A percentile compares a stretch with the other conserved stretches of the same genome.
These are phyloP conservation scores for Amanita polypyramis DNA, from an alignment of 768 basidiomycete genomes.

Conservation along the genomic window DNA sequence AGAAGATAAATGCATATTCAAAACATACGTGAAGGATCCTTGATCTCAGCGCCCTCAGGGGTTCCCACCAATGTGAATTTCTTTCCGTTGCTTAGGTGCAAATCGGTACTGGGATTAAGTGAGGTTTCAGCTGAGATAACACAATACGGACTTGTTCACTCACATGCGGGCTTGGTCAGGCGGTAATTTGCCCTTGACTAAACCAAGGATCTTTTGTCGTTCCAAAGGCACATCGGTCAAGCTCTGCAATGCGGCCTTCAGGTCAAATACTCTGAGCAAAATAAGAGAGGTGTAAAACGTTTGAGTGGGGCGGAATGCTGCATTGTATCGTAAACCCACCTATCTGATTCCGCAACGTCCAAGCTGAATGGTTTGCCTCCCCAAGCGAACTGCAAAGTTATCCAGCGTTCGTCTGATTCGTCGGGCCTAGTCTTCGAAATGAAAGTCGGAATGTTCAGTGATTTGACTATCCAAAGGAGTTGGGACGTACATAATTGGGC, in stretches of 20 bases:
- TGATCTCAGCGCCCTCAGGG: slow-evolving; percentile 76
- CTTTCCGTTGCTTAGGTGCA: slow-evolving; percentile 47
- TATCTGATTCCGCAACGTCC: slow-evolving; percentile 68
- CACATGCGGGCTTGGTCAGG: slow-evolving; percentile 63
- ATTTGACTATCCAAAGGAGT: neutral
- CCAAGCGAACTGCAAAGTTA: slow-evolving; percentile 62
- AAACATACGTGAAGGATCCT: slow-evolving; percentile 56
- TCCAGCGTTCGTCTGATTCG: slow-evolving; percentile 37
- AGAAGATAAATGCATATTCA: neutral
- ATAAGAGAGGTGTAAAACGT: slow-evolving; percentile 5
- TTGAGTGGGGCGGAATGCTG: neutral
- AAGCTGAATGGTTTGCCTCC: slow-evolving; percentile 56
- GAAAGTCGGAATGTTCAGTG: neutral
- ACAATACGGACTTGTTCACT: slow-evolving; percentile 13
- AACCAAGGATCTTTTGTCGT: slow-evolving; percentile 79
- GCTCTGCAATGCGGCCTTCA: slow-evolving; percentile 55
- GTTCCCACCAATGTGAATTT: slow-evolving; percentile 85
- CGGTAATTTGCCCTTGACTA: slow-evolving; percentile 77
- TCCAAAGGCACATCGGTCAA: slow-evolving; percentile 76
- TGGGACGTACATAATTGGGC: neutral
- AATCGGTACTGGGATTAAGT: slow-evolving; percentile 34
- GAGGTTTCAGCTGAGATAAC: slow-evolving; percentile 5
- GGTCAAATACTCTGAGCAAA: slow-evolving; percentile 59
- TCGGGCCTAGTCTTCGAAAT: neutral
- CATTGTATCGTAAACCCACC: slow-evolving; percentile 26